Evolutionary conservation across 495 filamentous ascomycete species (phyloP).

Genomic region (Penicillium coprophilum): DNA sequence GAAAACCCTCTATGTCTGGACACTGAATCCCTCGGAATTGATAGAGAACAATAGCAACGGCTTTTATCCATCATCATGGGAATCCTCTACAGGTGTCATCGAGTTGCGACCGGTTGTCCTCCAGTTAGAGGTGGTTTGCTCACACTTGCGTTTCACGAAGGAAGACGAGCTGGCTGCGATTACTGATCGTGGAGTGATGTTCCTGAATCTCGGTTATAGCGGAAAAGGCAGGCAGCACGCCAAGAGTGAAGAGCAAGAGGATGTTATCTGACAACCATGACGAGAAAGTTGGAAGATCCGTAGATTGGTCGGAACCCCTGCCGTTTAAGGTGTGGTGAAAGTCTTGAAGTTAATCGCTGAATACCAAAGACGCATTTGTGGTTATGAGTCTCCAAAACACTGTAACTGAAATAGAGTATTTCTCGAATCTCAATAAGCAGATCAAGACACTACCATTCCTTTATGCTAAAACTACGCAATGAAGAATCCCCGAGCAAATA

Average conservation of each 20-base stretch:
- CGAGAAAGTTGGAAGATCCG: neutral
- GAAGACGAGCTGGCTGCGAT: slow-evolving; percentile 46
- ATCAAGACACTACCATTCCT: neutral
- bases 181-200: slow-evolving; percentile 48
- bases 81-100: slow-evolving; percentile 21
- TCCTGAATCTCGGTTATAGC: slow-evolving; percentile 36
- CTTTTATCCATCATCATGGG: slow-evolving; percentile 35
- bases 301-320: neutral
- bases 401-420: neutral
- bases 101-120: slow-evolving; percentile 38
- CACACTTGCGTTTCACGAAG: slow-evolving; percentile 36
- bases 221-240: slow-evolving; percentile 8
- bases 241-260: neutral
- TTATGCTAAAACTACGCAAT: neutral
- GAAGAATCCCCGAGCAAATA: neutral
- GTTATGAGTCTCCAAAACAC: neutral
- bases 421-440: neutral
- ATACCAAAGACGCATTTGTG: neutral
- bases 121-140: slow-evolving; percentile 43
- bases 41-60: slow-evolving; percentile 25
- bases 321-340: neutral
- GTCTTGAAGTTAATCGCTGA: neutral
- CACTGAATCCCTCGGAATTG: slow-evolving; percentile 40
- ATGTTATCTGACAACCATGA: neutral
- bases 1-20: slow-evolving; percentile 49